phyloP scores from a whole-genome alignment of 2,329 filamentous ascomycete species.

The Botrytis deweyae region DNA sequence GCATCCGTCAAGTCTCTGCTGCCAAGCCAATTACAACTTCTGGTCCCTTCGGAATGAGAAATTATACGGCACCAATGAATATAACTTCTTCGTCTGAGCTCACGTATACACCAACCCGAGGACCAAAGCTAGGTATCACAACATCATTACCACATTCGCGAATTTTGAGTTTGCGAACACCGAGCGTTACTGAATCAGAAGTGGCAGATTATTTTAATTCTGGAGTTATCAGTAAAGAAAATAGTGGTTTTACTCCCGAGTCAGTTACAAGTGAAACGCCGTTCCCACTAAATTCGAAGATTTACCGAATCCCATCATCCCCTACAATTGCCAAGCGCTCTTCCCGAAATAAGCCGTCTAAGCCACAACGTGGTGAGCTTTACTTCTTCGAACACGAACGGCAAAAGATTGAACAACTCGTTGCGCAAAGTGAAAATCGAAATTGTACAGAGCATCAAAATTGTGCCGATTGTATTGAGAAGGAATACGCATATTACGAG shows the following conservation, averaged over 20 bases:
- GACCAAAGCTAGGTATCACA: not conserved
- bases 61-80: not conserved
- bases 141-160: conserved; percentile 12
- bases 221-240: not conserved
- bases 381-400: conserved; percentile 20
- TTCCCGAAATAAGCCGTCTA: conserved; percentile 2
- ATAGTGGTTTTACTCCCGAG: conserved; percentile 20
- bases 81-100: not conserved
- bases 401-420: conserved; percentile 11
- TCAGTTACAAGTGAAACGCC: not conserved
- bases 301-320: conserved; percentile 19
- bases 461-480: conserved; percentile 32
- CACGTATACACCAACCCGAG: conserved; percentile 12
- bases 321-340: conserved; percentile 19
- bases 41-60: not conserved
- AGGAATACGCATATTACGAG: conserved; percentile 33
- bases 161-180: conserved; percentile 12
- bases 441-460: conserved; percentile 23
- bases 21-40: conserved; percentile 2
- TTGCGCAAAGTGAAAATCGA: conserved; percentile 12
- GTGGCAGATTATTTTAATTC: not conserved
- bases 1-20: not conserved
- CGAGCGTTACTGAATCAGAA: not conserved
- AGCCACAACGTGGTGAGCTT: conserved; percentile 12
- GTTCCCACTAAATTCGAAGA: conserved; percentile 10